Base-by-base conservation (phyloP, 2,329 filamentous ascomycete species). In the Capronia coronata region DNA sequence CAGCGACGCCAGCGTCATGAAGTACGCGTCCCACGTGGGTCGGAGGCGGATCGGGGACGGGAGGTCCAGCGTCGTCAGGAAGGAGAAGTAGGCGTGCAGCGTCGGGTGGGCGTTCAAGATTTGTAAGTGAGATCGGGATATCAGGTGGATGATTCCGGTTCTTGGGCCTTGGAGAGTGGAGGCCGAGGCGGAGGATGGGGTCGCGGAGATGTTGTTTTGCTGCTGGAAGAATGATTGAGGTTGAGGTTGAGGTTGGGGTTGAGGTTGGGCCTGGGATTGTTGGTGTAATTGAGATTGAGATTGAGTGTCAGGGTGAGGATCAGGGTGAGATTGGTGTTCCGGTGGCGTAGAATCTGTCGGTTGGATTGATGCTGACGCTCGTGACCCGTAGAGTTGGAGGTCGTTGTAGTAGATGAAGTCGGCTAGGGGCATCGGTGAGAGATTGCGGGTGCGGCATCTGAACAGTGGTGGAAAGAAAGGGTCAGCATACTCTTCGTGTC, bases 11-110 rank as follows among this genome's bases (percentile, higher is more conserved):
- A 98, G 75, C 34, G 87, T 82, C 93, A 98, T 98, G 65, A 98
- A 98, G 72, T 98, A 98, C 62, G 86, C 83, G 68, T 98, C 93
- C 93, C 93, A 98, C 42, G 80, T 83, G 1, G 93, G 93, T 1
- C 93, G 82, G 29, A 98, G 75, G 1, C 93, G 84, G 60, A 86
- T 79, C 27, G 84, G 78, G 62, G 93, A 83, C 1, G 84, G 77
- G 21, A 98, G 78, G 65, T 94, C 80, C 6, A 96, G 77, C 40
- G 80, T 77, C 42, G 78, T 75, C 1, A 98, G 78, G 7, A 86
- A 83, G 2, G 77, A 73, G 65, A 88, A 82, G 4, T 97, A 76
- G 58, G 84, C 78, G 8, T 80, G 71, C 1, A 94, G 70, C 21
- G 83, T 84, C 13, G 79, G 75, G 0, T 86, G 86, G 2, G 86